phyloP scores from a whole-genome alignment of 768 basidiomycete genomes.

The Suillus variegatus region DNA sequence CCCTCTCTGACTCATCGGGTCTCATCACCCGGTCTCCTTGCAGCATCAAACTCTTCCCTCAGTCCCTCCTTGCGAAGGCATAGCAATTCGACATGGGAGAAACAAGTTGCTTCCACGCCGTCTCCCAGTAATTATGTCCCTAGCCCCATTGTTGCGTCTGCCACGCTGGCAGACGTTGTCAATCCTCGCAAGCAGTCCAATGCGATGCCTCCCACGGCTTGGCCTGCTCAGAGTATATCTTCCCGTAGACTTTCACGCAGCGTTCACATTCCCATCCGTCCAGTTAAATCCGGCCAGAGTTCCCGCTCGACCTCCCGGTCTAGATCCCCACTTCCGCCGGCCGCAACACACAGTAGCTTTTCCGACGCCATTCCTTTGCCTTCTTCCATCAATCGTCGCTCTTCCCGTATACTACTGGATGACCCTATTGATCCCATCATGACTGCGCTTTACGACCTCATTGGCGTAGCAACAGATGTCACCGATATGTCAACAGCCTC shows the following conservation, averaged over 20 bases:
- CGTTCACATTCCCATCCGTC: conserved; percentile 72
- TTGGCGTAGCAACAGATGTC: conserved; percentile 91
- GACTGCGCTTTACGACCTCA: conserved; percentile 87
- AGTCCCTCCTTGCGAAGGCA: conserved; percentile 74
- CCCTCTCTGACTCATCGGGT: conserved; percentile 53
- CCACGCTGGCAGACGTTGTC: conserved; percentile 62
- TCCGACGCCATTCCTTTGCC: conserved; percentile 48
- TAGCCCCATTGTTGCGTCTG: conserved; percentile 60
- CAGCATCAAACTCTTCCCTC: conserved; percentile 67
- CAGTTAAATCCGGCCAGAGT: conserved; percentile 72
- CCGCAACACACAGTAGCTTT: conserved; percentile 65
- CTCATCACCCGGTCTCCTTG: conserved; percentile 55
- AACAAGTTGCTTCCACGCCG: conserved; percentile 42
- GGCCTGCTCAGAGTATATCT: conserved; percentile 55
- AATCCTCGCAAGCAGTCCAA: conserved; percentile 66
- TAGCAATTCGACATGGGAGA: conserved; percentile 67
- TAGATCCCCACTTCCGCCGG: conserved; percentile 83
- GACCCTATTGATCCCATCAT: conserved; percentile 90
- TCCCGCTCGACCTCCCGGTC: conserved; percentile 96
- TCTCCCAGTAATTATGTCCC: conserved; percentile 58
- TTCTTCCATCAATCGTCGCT: conserved; percentile 63
- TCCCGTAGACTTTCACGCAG: conserved; percentile 85
- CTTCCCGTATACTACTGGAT: conserved; percentile 81
- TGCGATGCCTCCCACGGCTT: conserved; percentile 50
- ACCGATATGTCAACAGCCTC: conserved; percentile 86